Conservation (phyloP, 768 basidiomycete genomes). For the Hygrophorus pudorinus region DNA sequence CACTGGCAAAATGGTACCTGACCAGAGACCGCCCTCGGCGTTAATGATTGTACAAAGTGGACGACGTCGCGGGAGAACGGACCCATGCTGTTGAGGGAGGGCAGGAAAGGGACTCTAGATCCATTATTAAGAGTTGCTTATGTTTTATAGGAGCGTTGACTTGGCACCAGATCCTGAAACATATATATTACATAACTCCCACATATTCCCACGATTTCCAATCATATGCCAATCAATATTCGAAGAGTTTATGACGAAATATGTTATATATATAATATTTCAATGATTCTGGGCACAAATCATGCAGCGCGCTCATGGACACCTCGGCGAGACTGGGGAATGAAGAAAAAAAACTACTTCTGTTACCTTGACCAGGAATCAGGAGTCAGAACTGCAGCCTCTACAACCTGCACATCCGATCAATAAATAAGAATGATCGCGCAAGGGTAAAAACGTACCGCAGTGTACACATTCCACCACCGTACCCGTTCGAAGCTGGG, state of each 20-base stretch:
- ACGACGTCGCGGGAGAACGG: slow-evolving; percentile 29
- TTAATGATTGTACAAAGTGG: slow-evolving; percentile 19
- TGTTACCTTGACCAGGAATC: slow-evolving; percentile 6
- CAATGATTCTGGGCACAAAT: neutral
- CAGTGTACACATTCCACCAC: slow-evolving; percentile 96
- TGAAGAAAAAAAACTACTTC: too few relatives aligned
- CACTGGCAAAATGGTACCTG: slow-evolving; percentile 25
- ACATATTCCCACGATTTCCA: too few relatives aligned
- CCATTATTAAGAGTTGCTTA: neutral
- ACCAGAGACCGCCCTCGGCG: slow-evolving; percentile 37
- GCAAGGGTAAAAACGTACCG: slow-evolving; percentile 47
- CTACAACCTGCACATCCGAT: slow-evolving; percentile 53
- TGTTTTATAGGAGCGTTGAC: too few relatives aligned
- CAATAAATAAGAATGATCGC: slow-evolving; percentile 5
- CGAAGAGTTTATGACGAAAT: too few relatives aligned
- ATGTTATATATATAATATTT: too few relatives aligned
- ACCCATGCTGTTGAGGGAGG: slow-evolving; percentile 32
- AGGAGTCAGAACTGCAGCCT: slow-evolving; percentile 87
- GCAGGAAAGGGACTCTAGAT: slow-evolving; percentile 2
- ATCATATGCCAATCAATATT: too few relatives aligned
- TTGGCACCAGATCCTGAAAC: too few relatives aligned
- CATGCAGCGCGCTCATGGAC: neutral
- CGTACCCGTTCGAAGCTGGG: slow-evolving; percentile 80
- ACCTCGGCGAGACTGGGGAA: neutral
- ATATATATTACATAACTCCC: too few relatives aligned